A percentile compares a stretch with the other conserved stretches of the same genome.
Evolutionary conservation across 106 monocot genomes (phyloP).

Genomic region (Dioscorea alata): DNA sequence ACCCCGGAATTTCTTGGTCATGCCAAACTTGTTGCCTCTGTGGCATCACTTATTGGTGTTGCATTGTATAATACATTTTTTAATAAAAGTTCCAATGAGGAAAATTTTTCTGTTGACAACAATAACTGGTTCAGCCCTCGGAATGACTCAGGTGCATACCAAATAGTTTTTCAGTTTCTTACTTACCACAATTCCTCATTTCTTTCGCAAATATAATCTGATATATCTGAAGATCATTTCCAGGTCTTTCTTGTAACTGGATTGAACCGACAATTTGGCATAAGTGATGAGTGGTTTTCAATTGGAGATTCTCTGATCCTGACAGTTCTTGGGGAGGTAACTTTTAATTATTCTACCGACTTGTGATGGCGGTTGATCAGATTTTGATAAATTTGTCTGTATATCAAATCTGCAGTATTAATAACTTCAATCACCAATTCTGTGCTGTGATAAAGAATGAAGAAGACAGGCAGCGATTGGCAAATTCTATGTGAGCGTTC

Average conservation of each 20-base stretch:
- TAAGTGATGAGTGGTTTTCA: constrained; percentile 96
- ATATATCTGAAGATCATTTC: constrained; percentile 5
- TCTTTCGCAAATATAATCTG: background rate
- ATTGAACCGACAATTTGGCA: constrained; percentile 77
- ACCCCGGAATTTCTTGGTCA: constrained; percentile 95
- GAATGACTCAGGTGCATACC: constrained; percentile 90
- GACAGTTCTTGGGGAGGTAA: constrained; percentile 95
- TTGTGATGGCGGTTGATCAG: no score
- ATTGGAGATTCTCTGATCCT: constrained; percentile 93
- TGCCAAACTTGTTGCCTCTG: constrained; percentile 89
- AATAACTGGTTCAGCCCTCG: constrained; percentile 69
- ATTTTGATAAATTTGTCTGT: no score
- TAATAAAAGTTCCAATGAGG: constrained; percentile 72
- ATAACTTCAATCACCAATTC: no score
- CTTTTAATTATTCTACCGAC: background rate
- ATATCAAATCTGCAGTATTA: no score
- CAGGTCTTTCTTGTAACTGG: constrained; percentile 91
- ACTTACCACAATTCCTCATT: background rate
- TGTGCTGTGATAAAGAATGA: no score
- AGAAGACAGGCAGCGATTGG: no score
- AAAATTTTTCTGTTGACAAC: constrained; percentile 88
- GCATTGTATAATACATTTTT: constrained; percentile 77
- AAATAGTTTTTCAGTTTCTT: background rate
- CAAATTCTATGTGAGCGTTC: no score
- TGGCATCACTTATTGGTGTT: constrained; percentile 93